Conservation (phyloP, 495 filamentous ascomycete genomes). For the Rostrohypoxylon terebratum region DNA sequence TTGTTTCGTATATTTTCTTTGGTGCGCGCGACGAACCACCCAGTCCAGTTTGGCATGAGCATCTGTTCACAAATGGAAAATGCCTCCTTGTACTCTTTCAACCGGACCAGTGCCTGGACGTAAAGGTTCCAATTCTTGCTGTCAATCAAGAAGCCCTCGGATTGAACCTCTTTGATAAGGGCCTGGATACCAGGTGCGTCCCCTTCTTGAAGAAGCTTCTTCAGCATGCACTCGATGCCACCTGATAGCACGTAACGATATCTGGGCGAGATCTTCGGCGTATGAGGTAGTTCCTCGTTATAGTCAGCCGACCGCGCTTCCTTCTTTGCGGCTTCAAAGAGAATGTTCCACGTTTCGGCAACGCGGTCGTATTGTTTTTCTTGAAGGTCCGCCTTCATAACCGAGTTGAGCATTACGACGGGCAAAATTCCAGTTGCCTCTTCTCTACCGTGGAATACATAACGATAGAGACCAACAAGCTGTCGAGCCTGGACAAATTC, state of each 20-base stretch:
- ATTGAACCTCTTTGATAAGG: conserved; percentile 63
- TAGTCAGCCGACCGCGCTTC: conserved; percentile 54
- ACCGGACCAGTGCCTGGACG: conserved; percentile 62
- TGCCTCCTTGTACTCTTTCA: conserved; percentile 60
- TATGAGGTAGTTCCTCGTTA: conserved; percentile 24
- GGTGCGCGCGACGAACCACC: conserved; percentile 65
- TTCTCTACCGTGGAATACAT: conserved; percentile 49
- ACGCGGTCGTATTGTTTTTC: conserved; percentile 69
- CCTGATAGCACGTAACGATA: conserved; percentile 69
- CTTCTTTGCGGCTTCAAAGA: conserved; percentile 63
- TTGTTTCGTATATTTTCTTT: conserved; percentile 31
- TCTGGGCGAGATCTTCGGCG: conserved; percentile 59
- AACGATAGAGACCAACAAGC: conserved; percentile 67
- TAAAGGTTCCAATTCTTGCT: conserved; percentile 72
- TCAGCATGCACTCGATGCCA: conserved; percentile 71
- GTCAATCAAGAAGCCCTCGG: conserved; percentile 74
- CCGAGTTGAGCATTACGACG: conserved; percentile 67
- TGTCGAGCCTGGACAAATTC: conserved; percentile 66
- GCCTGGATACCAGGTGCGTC: conserved; percentile 60
- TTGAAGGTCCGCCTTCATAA: conserved; percentile 72
- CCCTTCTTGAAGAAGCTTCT: conserved; percentile 60
- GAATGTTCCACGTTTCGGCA: conserved; percentile 72
- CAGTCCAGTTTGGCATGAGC: conserved; percentile 79
- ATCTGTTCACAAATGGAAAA: conserved; percentile 76
- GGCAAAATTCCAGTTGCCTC: conserved; percentile 55